Conservation (phyloP, 139 green algal genomes). For the Micromonas pusilla region DNA sequence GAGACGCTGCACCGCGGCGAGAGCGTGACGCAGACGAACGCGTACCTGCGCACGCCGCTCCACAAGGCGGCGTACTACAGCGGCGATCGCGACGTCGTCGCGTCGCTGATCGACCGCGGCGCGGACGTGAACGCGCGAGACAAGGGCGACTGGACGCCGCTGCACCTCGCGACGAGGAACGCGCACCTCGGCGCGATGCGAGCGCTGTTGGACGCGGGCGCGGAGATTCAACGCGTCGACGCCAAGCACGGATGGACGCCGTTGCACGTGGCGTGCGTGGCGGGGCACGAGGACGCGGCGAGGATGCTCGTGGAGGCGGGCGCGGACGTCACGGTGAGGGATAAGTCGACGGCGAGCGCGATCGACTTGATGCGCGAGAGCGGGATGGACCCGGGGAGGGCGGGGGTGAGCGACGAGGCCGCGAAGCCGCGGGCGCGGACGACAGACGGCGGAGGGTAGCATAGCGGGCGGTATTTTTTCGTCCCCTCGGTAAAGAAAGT, state of each 20-base stretch:
- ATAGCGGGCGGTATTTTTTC: no score
- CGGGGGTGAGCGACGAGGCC: no score
- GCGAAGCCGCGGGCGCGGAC: no score
- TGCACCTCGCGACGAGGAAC: conserved; percentile 3
- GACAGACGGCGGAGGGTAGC: no score
- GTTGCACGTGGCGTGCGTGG: conserved; percentile 19
- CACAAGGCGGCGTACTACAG: conserved; percentile 46
- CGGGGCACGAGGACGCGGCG: neutral
- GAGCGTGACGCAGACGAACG: neutral
- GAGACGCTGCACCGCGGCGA: neutral
- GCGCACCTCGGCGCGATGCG: neutral
- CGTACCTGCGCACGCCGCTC: neutral
- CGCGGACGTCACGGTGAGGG: neutral
- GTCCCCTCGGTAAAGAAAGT: no score
- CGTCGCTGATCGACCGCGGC: neutral
- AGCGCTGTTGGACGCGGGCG: neutral
- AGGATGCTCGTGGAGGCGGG: neutral
- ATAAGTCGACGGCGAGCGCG: neutral
- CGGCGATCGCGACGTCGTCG: neutral
- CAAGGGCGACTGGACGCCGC: neutral
- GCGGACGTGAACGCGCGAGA: neutral
- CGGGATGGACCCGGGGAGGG: neutral
- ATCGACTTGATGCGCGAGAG: neutral
- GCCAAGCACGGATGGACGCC: conserved; percentile 4
- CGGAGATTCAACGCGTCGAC: neutral